Evolutionary conservation across 2,329 filamentous ascomycete genomes (phyloP).

Genomic region (Pseudogymnoascus sp.): DNA sequence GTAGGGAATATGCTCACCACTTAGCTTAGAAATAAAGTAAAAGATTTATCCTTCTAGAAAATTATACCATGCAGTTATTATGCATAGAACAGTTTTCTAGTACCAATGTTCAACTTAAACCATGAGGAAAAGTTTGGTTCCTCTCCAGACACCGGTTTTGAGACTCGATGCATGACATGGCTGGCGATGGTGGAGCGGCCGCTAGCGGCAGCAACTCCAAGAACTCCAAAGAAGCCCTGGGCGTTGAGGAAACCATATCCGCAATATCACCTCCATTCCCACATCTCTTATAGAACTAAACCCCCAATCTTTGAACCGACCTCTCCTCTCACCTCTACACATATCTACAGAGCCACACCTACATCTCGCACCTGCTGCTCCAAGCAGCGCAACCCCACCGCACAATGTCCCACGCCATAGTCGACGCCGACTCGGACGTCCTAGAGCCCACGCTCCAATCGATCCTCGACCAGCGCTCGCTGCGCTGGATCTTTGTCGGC

Average conservation of each 20-base stretch:
- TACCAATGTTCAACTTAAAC: neutral
- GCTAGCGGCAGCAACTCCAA: constrained; percentile 8
- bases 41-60: neutral
- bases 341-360: neutral
- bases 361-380: neutral
- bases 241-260: constrained; percentile 5
- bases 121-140: neutral
- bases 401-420: constrained; percentile 35
- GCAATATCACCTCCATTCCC: neutral
- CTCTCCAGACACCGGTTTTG: neutral
- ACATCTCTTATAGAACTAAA: neutral
- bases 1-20: neutral
- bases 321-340: neutral
- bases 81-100: neutral
- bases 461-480: constrained; percentile 86
- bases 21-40: neutral
- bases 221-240: constrained; percentile 10
- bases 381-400: neutral
- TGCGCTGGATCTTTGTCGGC: constrained; percentile 98
- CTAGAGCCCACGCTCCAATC: constrained; percentile 91
- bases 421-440: constrained; percentile 58
- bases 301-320: neutral
- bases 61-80: neutral
- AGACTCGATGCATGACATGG: neutral
- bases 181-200: neutral